phyloP scores from a whole-genome alignment of 371 early-diverging fungal genomes.

The Blakeslea trispora region DNA sequence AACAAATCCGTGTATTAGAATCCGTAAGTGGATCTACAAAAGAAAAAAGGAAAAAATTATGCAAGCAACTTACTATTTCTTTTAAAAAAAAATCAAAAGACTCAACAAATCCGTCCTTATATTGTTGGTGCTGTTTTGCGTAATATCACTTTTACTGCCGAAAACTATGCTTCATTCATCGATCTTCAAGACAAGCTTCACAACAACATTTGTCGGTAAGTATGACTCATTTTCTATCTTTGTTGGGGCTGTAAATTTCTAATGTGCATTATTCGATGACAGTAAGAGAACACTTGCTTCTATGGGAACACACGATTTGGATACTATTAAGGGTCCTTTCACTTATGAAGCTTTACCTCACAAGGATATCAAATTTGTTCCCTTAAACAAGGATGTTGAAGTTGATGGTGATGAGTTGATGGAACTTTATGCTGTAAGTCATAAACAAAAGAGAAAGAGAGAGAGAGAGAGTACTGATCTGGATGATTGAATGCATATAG shows the following conservation, averaged over 20 bases:
- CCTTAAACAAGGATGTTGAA: conserved; percentile 89
- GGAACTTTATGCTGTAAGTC: conserved; percentile 78
- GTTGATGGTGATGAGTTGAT: conserved; percentile 92
- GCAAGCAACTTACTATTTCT: too few relatives aligned
- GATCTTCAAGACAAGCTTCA: conserved; percentile 99
- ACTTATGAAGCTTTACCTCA: conserved; percentile 93
- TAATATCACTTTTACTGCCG: conserved; percentile 83
- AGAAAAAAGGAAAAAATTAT: too few relatives aligned
- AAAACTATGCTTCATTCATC: conserved; percentile 94
- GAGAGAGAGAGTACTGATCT: not conserved
- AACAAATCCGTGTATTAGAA: conserved; percentile 67
- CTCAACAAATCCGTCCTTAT: conserved; percentile 81
- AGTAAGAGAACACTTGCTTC: conserved; percentile 96
- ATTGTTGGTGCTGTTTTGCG: conserved; percentile 96
- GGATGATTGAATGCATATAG: conserved; percentile 25
- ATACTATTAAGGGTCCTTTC: conserved; percentile 94
- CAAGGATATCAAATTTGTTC: conserved; percentile 90
- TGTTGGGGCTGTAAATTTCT: conserved; percentile 12
- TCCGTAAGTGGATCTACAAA: conserved; percentile 18
- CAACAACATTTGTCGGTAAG: conserved; percentile 90
- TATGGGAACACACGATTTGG: conserved; percentile 99
- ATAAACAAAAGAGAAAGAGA: not conserved
- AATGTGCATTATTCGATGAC: not conserved
- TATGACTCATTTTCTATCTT: conserved; percentile 15
- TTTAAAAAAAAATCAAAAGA: conserved; percentile 42